A percentile compares a stretch with the other conserved stretches of the same genome.
These are phyloP conservation scores for Lasiodiplodia gonubiensis DNA, from an alignment of 2,329 filamentous ascomycete genomes.

Conservation along the genomic window DNA sequence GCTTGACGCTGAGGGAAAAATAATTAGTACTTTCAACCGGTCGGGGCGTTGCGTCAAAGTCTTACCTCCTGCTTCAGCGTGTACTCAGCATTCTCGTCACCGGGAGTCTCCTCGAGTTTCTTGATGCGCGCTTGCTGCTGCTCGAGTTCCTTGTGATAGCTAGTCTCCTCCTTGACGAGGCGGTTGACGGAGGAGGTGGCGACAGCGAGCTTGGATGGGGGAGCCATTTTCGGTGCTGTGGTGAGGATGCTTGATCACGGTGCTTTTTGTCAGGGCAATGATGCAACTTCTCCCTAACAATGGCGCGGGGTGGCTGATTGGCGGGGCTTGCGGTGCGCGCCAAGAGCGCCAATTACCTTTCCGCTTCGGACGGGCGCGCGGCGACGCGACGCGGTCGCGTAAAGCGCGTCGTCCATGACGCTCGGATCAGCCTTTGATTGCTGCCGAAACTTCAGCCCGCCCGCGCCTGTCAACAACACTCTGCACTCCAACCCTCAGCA, in stretches of 20 bases:
- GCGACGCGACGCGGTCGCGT: conserved; percentile 36
- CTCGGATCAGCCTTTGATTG: conserved; percentile 20
- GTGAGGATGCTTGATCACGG: not conserved
- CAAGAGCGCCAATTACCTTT: conserved; percentile 13
- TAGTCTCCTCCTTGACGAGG: conserved; percentile 87
- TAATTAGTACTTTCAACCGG: not conserved
- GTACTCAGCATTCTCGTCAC: conserved; percentile 78
- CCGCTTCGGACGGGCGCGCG: not conserved
- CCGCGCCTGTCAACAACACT: conserved; percentile 12
- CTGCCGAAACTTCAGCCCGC: conserved; percentile 24
- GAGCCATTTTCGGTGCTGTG: conserved; percentile 65
- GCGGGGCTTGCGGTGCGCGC: conserved; percentile 12
- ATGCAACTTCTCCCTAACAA: conserved; percentile 10
- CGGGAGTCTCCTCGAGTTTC: conserved; percentile 66
- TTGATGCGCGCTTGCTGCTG: conserved; percentile 75
- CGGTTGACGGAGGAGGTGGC: conserved; percentile 79
- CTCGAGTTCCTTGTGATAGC: conserved; percentile 84
- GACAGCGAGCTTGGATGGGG: conserved; percentile 77
- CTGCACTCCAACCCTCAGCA: conserved; percentile 41
- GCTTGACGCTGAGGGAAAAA: conserved; percentile 67
- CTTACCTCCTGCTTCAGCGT: conserved; percentile 85
- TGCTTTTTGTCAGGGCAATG: conserved; percentile 9
- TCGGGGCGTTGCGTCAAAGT: conserved; percentile 4
- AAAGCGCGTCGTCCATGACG: conserved; percentile 15
- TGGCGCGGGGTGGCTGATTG: conserved; percentile 20